phyloP scores from a whole-genome alignment of 768 basidiomycete species.

The Termitomyces sp. region DNA sequence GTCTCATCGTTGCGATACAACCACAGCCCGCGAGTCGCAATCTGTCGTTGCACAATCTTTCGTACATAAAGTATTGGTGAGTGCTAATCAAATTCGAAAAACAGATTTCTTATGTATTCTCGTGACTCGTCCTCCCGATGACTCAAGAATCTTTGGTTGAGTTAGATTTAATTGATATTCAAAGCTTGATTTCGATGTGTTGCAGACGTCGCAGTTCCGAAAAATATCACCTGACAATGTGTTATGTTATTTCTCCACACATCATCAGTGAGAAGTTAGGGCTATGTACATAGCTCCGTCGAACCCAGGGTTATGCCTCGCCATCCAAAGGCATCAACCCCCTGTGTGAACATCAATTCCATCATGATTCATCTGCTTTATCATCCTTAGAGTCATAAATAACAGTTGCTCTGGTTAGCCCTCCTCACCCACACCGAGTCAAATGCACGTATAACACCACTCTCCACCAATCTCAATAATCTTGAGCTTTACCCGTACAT shows the following conservation, averaged over 20 bases:
- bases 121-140: background rate
- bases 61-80: background rate
- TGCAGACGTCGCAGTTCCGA: background rate
- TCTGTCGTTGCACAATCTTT: background rate
- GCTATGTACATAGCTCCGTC: background rate
- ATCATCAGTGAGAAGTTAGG: background rate
- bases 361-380: background rate
- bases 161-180: background rate
- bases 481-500: background rate
- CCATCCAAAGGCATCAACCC: background rate
- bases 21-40: background rate
- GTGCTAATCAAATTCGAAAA: background rate
- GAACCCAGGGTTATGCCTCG: background rate
- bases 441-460: constrained; percentile 2
- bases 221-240: background rate
- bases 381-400: background rate
- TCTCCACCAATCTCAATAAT: background rate
- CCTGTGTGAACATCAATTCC: background rate
- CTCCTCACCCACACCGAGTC: background rate
- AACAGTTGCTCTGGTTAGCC: background rate
- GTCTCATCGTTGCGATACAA: background rate
- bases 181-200: background rate
- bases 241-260: background rate
- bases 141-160: no score
- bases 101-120: background rate